Evolutionary conservation across 257 asterid species (phyloP).

Genomic region (Solanum paucissectum): DNA sequence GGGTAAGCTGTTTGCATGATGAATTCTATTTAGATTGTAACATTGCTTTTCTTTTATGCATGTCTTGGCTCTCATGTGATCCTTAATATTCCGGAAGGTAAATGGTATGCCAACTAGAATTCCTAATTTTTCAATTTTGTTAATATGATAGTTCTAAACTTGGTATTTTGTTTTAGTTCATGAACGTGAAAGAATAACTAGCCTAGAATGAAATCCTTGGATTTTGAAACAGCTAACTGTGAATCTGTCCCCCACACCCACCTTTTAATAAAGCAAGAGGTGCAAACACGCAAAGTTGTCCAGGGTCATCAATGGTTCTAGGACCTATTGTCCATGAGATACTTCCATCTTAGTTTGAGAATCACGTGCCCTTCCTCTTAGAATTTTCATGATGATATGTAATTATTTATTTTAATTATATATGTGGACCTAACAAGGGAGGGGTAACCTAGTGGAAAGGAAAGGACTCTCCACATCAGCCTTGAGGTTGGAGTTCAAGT

Average conservation of each 20-base stretch:
- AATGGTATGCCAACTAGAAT: not conserved
- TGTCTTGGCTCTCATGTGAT: not conserved
- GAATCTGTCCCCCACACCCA: not conserved
- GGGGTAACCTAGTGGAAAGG: not conserved
- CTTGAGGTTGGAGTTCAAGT: not conserved
- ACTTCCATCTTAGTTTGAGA: not conserved
- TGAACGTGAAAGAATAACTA: not conserved
- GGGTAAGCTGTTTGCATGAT: conserved; percentile 44
- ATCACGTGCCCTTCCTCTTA: not conserved
- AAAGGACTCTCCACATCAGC: not conserved
- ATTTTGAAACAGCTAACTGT: not conserved
- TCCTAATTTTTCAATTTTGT: not conserved
- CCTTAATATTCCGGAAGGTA: not conserved
- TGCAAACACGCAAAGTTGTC: not conserved
- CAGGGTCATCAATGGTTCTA: not conserved
- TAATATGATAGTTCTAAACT: not conserved
- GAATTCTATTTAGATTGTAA: not conserved
- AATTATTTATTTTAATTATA: not conserved
- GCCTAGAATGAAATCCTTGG: not conserved
- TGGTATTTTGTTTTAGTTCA: not conserved
- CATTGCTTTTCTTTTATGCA: not conserved
- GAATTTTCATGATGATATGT: not conserved
- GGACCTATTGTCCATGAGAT: not conserved
- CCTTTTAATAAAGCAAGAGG: not conserved
- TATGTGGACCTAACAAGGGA: not conserved